These are phyloP conservation scores for Fusarium sp. DNA, from an alignment of 2,329 filamentous ascomycete genomes.

Conservation along the genomic window DNA sequence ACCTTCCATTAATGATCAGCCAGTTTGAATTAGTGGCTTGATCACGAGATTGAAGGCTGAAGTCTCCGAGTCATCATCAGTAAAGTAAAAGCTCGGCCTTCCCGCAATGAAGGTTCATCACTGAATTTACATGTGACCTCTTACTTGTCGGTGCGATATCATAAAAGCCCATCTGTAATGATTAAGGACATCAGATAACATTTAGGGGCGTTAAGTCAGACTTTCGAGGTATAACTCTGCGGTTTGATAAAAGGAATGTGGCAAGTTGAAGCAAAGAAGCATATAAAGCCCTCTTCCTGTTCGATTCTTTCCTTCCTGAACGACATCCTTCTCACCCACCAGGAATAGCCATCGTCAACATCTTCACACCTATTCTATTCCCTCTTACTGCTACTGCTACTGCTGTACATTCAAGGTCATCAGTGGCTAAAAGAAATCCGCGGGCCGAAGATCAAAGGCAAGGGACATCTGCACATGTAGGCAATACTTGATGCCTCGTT, in stretches of 20 bases:
- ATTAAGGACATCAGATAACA: accelerated
- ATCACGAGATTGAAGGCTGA: not conserved
- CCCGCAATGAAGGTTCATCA: not conserved
- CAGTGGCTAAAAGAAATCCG: accelerated
- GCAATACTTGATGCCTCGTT: not conserved
- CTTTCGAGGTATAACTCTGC: not conserved
- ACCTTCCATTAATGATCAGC: too few species aligned
- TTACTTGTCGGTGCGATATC: too few species aligned
- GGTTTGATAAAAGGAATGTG: not conserved
- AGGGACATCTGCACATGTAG: not conserved
- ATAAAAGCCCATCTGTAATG: not conserved
- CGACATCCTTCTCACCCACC: not conserved
- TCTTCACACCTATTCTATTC: accelerated
- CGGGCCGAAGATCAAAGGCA: accelerated
- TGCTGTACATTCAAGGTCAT: accelerated
- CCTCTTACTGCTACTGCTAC: accelerated
- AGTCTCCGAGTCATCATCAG: not conserved
- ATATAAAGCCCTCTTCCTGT: not conserved
- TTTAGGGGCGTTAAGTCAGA: accelerated
- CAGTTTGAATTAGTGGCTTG: not conserved
- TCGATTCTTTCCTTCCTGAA: too few species aligned
- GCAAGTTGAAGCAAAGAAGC: too few species aligned
- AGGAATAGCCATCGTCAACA: accelerated
- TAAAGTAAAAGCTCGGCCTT: not conserved
- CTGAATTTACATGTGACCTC: not conserved